These are phyloP conservation scores for Sequoiadendron giganteum DNA, from an alignment of 75 land plant genomes.

Conservation along the genomic window DNA sequence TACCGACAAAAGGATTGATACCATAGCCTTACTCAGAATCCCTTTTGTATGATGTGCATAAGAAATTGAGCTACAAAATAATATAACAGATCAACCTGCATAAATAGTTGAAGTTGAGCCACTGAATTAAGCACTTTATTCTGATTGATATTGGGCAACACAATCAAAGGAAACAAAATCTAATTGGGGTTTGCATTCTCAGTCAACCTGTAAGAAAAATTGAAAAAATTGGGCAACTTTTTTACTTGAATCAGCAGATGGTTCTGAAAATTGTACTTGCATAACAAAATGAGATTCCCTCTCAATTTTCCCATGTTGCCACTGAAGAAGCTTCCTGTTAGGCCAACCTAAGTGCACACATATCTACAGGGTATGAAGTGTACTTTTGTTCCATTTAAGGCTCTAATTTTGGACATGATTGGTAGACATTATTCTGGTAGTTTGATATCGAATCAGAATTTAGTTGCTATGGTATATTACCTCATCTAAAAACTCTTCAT, in stretches of 20 bases:
- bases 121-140: not conserved
- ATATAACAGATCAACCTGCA: not conserved
- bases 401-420: not conserved
- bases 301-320: not conserved
- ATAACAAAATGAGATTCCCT: not conserved
- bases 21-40: not conserved
- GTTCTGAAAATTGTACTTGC: not conserved
- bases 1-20: not conserved
- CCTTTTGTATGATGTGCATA: not conserved
- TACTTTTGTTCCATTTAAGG: not conserved
- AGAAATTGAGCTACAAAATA: not conserved
- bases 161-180: not conserved
- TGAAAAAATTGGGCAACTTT: not conserved
- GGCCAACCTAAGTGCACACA: not conserved
- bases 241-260: not conserved
- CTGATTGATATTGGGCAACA: not conserved
- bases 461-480: not conserved
- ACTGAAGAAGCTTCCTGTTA: not conserved
- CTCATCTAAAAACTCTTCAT: not conserved
- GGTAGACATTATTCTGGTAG: not conserved
- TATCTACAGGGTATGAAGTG: not conserved
- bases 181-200: not conserved
- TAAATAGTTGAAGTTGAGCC: not conserved
- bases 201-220: not conserved
- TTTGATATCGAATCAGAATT: too few relatives aligned